Evolutionary conservation across 1,284 basidiomycete species (phyloP), one percentile per base, ranked within the genome.

Genomic region (Cystobasidium sp.): DNA sequence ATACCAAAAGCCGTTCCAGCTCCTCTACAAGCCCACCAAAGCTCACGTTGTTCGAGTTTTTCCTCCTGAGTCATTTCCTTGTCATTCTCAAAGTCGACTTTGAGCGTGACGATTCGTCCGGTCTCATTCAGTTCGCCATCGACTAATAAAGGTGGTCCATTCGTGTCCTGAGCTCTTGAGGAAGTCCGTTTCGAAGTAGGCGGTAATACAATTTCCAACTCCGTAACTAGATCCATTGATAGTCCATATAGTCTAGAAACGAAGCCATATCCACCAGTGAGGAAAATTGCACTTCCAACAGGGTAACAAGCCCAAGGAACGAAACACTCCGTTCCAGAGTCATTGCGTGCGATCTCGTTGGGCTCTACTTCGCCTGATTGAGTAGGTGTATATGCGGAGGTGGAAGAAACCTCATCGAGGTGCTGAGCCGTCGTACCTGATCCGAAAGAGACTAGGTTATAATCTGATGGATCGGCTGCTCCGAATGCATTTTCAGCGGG

Each of bases 1-100:
- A 97, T 86, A 16, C 93, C 93, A 58, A 96, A 87, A 3, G 89
- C 87, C 0, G 93, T 86, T 0, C 93, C 94, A 6, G 91, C 92
- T 14, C 94, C 94, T 73, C 93, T 87, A 37, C 94, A 82, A 4
- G 90, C 93, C 92, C 92, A 97, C 91, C 91, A 95, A 9, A 97
- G 78, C 63, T 85, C 84, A 73, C 80, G 76, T 24, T 81, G 80
- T 74, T 82, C 79, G 58, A 79, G 79, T 72, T 80, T 78, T 68
- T 84, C 83, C 63, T 79, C 78, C 41, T 77, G 66, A 18, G 78
- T 75, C 43, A 62, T 24, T n/a, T 68, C 46, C 1, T 58, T 63
- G 31, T 76, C 71, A 14, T 61, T 74, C 16, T 46, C 66, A 55
- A 77, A 78, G 24, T 70, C 63, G 20, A 63, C 68, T 46, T 77